phyloP scores from a whole-genome alignment of 805 yeast species.

The Saccharomyces eubayanus region DNA sequence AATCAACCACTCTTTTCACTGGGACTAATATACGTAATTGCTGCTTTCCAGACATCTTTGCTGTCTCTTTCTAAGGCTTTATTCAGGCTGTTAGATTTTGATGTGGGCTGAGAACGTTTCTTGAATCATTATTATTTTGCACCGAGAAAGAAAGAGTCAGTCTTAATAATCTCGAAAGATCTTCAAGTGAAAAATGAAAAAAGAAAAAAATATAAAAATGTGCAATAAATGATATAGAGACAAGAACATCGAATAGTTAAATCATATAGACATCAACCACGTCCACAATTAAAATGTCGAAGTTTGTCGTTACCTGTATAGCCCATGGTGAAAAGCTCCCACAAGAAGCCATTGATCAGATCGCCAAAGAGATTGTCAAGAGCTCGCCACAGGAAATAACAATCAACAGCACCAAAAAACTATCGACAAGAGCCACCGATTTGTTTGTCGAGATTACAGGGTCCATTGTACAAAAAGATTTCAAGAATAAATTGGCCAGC shows the following conservation, averaged over 20 bases:
- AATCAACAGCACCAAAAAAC: conserved; percentile 3
- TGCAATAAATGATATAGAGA: background rate
- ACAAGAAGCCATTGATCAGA: background rate
- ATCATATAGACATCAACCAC: background rate
- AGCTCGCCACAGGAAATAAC: background rate
- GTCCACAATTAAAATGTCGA: conserved; percentile 1
- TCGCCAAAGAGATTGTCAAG: background rate
- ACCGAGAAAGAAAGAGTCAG: background rate
- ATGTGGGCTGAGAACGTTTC: background rate
- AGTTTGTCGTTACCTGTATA: conserved; percentile 11
- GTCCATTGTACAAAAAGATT: conserved; percentile 1
- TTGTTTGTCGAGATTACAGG: conserved; percentile 3
- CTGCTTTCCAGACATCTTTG: conserved; percentile 12
- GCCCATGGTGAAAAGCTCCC: conserved; percentile 8
- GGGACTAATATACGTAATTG: conserved; percentile 65
- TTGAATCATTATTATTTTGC: background rate
- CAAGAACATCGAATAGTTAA: background rate
- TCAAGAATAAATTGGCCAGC: conserved; percentile 1
- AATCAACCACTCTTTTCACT: conserved; percentile 89
- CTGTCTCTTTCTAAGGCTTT: background rate
- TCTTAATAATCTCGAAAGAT: background rate
- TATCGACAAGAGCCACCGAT: conserved; percentile 15
- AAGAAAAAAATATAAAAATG: background rate
- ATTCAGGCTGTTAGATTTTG: background rate
- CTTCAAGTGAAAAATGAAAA: background rate